Evolutionary conservation across 1,284 basidiomycete genomes (phyloP), one percentile per base, ranked within the genome.

Genomic region (Heterobasidion occidentale): DNA sequence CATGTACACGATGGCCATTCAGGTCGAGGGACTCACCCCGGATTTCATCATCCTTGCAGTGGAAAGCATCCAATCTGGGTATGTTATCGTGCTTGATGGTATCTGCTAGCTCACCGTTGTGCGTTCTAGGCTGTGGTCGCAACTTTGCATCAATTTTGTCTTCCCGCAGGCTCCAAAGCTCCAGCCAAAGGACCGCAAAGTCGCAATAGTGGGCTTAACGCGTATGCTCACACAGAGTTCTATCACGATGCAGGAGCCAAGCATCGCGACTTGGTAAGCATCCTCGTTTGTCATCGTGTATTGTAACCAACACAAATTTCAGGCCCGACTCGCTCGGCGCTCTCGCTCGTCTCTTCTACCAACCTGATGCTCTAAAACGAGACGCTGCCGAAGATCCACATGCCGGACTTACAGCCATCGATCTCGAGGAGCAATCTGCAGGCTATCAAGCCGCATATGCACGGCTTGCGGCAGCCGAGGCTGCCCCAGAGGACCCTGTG

Each of bases 371-470:
- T 60, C 77, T 92, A 54, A 77, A 73, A 5, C 74, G 71, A 15
- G 75, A 74, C 51, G 71, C 75, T 51, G 68, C 68, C 2, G 72
- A 69, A 17, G 84, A 91, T 57, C 67, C 84, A 1, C 75, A 82
- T 51, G 80, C 77, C 0, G 88, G 84, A 0, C 66, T 92, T 38
- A 89, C 88, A 1, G 80, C 83, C 47, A 82, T 96, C 49, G 96
- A 98, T 70, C 86, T 85, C 61, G 95, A 98, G 67, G 96, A 92
- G 66, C 88, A 90, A 66, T 79, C 88, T 8, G 84, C 87, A 4
- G 92, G 93, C 0, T 99, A 98, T 74, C 96, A 99, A 69, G 90
- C 91, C 0, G 87, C 89, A 2, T 99, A 96, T 73, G 94, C 94
- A 55, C 83, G 89, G 50, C 80, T 99, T 9, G 94, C 92, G 0